Base-by-base conservation (phyloP, 176 grass and related monocot species). In the Leersia perrieri region DNA sequence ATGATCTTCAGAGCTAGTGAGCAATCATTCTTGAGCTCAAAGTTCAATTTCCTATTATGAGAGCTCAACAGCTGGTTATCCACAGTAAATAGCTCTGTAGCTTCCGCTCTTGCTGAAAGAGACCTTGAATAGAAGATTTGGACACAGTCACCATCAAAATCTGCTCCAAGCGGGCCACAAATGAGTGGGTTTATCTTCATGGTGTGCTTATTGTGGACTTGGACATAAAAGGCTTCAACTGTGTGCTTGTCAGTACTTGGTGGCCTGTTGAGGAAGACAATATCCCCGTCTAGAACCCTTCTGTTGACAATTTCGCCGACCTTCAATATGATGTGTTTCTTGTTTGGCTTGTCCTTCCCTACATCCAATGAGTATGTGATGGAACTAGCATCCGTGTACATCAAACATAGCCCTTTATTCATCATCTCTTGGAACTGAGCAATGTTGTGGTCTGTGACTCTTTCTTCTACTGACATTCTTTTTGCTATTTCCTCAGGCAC, bases 111-210 rank as follows among this genome's bases (percentile, higher is more conserved):
- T 32, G 85, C 88, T 79, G 75, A 70, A 53, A 94, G 47, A 8
- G 88, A 94, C 66, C 87, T 84, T 88, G 88, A 88, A 72, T 80
- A 94, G 62, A 94, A 94, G 39, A 94, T 88, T 25, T 90, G 91
- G 51, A 86, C 82, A 31, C 91, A 94, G 32, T 94, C 91, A 15
- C 88, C 91, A 40, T 94, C 91, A 28, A 90, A 94, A 80, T 94
- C 91, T 80, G 88, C 88, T 80, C 71, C 91, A 81, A 94, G 85
- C 31, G 91, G 88, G 11, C 75, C 82, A 83, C 91, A 90, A 20
- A 94, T 88, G 33, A 88, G 83, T 2, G 85, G 91, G 80, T 94
- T 94, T 27, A 94, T 88, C 85, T 94, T 94, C 30, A 90, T 85
- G 26, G 79, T 81, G 72, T 88, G 85, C 9, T 86, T 88, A 32